Evolutionary conservation across 441 rosid genomes (phyloP).

Genomic region (Populus hybrid): DNA sequence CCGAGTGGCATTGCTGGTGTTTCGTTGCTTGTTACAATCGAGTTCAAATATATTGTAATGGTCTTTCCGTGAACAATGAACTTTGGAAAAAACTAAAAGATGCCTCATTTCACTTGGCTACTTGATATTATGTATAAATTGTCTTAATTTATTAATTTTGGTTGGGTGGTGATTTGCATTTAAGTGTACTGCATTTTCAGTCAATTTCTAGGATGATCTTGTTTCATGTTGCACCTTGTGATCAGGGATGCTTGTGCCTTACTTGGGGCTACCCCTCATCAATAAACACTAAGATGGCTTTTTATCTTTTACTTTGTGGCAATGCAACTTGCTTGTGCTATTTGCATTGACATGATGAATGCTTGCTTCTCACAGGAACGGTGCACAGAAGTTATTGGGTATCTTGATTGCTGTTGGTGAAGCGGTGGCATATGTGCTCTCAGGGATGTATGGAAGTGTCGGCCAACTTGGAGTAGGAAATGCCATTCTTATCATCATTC

Average conservation of each 20-base stretch:
- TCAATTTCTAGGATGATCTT: neutral
- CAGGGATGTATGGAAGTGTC: constrained; percentile 92
- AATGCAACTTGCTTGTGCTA: neutral
- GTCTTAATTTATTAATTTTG: neutral
- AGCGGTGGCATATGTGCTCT: constrained; percentile 89
- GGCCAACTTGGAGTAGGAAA: constrained; percentile 90
- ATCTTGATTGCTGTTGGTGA: constrained; percentile 85
- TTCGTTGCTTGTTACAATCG: neutral
- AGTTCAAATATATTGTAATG: neutral
- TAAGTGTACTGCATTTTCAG: neutral
- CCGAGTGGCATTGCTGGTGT: neutral
- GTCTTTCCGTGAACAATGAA: neutral
- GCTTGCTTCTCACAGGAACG: constrained; percentile 46
- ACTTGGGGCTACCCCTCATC: neutral
- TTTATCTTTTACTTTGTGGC: neutral
- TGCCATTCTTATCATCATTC: constrained; percentile 83
- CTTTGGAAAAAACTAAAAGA: neutral
- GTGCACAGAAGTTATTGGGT: constrained; percentile 84
- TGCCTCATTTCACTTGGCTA: neutral
- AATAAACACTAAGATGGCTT: neutral
- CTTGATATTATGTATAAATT: neutral
- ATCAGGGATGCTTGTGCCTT: neutral
- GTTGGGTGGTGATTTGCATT: neutral
- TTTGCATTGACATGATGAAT: neutral
- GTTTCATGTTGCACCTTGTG: neutral